Percentiles rank a stretch among this genome's conserved stretches.
Evolutionary conservation across 2,329 filamentous ascomycete species (phyloP).

Genomic region (Aureobasidium pullulans): DNA sequence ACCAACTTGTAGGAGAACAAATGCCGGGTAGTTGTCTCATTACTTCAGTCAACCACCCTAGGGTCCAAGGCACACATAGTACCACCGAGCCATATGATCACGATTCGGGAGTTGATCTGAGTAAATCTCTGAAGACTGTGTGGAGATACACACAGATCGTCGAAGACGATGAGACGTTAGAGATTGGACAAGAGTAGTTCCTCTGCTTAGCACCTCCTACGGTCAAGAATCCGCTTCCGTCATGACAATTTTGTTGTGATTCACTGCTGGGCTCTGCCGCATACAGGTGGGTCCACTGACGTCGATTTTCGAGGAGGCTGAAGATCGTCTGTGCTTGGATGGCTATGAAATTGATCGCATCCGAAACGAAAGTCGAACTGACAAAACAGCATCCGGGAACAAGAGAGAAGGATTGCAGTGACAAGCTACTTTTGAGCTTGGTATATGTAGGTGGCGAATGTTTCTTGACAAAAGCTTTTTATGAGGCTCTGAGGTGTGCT

Average conservation of each 20-base stretch:
- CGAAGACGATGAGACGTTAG: not conserved
- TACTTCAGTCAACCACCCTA: not conserved
- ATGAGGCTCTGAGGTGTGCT: not conserved
- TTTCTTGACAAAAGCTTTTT: not conserved
- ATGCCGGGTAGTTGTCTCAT: not conserved
- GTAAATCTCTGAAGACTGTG: not conserved
- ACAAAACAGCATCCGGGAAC: not conserved
- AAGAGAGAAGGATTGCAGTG: not conserved
- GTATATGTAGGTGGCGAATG: not conserved
- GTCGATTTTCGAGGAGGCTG: not conserved
- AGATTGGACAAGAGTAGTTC: not conserved
- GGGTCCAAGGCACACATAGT: not conserved
- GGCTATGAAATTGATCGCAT: not conserved
- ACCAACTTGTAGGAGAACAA: too few species aligned
- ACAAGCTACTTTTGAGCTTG: not conserved
- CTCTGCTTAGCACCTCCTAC: not conserved
- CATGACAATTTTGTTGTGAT: not conserved
- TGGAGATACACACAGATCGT: not conserved
- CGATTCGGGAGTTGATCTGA: not conserved
- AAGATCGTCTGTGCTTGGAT: conserved; percentile 1
- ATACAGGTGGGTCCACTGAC: not conserved
- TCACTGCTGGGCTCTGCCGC: not conserved
- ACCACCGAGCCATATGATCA: not conserved
- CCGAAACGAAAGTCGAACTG: not conserved
- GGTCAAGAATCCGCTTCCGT: not conserved